Base-by-base conservation (phyloP, 164 flowering plant species). In the Warburgia ugandensis region DNA sequence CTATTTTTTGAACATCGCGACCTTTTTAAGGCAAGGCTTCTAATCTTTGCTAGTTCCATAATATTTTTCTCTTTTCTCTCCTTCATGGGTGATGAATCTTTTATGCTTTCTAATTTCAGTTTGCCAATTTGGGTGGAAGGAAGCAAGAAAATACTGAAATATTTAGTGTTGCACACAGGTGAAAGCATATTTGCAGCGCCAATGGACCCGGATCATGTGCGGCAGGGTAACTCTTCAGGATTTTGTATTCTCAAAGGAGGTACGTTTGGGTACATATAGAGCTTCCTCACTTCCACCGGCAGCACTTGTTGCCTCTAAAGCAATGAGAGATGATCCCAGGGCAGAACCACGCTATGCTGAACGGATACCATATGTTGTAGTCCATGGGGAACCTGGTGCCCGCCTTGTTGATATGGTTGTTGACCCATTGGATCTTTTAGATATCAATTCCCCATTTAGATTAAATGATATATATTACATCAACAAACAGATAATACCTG, bases 301-400 rank as follows among this genome's bases (percentile, higher is more conserved):
- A 22, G 99, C 97, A 19, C 81, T 88, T 66, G 99, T 88, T 22
- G 95, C 97, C 50, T 63, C 72, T 8, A 88, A 88, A 68, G 88
- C 95, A 62, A 86, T 88, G 94, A 80, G 72, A 68, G 58, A 56
- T 32, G 99, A 92, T 69, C 92, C 95, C 6, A 78, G 97, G 61
- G 94, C 97, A 59, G 99, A 92, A 64, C 99, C 99, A 17, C 83
- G 81, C 5, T 86, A 92, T 71, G 99, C 74, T 27, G 97, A 92
- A 58, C 72, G 95, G 29, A 59, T 86, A 60, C 89, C 94, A 27
- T 92, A 88, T 65, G 83, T 86, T 44, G 99, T 88, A 32, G 67
- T 92, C 47, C 92, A 88, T 58, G 95, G 95, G 13, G 94, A 84
- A 52, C 97, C 97, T 35, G 96, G 99, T 20, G 95, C 95, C 5